Base-by-base conservation (phyloP, 352 stramenopile species). In the Globisporangium nagaii region DNA sequence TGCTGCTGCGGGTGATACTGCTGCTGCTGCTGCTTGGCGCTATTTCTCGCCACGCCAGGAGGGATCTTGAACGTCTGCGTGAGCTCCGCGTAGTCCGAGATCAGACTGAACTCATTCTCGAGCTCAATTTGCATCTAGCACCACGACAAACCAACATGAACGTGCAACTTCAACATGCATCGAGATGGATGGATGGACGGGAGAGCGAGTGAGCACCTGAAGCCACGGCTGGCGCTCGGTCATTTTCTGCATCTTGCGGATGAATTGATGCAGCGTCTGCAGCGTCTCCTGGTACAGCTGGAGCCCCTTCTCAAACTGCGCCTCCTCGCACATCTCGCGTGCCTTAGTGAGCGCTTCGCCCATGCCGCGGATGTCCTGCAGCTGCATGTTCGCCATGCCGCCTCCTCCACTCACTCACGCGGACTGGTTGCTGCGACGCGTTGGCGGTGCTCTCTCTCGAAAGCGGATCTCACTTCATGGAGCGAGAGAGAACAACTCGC, bases 51-150 rank as follows among this genome's bases (percentile, higher is more conserved):
- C 30, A 62, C 43, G 0, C 73, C 78, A 1, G 68, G 72, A 8
- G 79, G 60, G 24, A 68, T 27, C 48, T 84, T 88, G 54, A 92
- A 86, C 31, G 68, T 63, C 56, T 90, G 82, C 7, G 75, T 76
- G 27, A 84, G 65, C 58, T 93, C 83, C 8, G 79, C 70, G 53
- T 91, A 93, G 67, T 93, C 79, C 7, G 74, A 75, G 44, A 91
- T 87, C 30, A 86, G 56, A 39, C 54, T 88, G 40, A 90, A 70
- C 58, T 93, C 79, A 48, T 86, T 88, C 61, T 93, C 75, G 9
- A 92, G 65, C 51, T 93, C 80, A 37, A 86, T 88, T 56, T 93
- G 79, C 67, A 93, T 79, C 80, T 90, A 48, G 22, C n/a, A 30
- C n/a, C 34, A 42, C 9, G 9, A 19, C 35, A 54, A 12, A 44